Conservation (phyloP, 2,329 filamentous ascomycete species). For the Alternaria gansuensis region DNA sequence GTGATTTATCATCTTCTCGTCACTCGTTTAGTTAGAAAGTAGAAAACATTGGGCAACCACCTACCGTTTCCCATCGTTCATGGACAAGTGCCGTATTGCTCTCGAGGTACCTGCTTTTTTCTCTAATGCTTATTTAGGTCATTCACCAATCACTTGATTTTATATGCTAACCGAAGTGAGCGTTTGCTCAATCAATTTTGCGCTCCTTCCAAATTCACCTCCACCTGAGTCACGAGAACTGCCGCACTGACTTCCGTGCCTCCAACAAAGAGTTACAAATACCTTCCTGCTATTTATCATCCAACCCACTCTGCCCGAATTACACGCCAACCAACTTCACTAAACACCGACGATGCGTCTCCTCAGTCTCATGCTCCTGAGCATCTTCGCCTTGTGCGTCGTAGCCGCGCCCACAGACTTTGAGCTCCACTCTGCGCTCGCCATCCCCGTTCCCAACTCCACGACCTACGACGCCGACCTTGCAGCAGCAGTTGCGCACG, state of each 20-base stretch:
- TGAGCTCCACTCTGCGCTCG: background rate
- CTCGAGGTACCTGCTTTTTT: background rate
- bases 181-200: background rate
- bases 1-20: background rate
- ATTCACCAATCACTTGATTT: background rate
- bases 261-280: background rate
- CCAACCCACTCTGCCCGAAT: background rate
- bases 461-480: conserved; percentile 6
- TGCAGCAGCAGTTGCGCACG: background rate
- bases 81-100: background rate
- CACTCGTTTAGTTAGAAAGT: background rate
- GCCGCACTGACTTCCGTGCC: background rate
- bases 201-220: background rate
- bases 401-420: background rate
- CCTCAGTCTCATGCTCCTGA: background rate
- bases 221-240: background rate
- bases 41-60: background rate
- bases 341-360: background rate
- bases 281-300: background rate
- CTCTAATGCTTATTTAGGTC: background rate
- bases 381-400: conserved; percentile 2
- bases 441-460: background rate
- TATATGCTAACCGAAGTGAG: background rate
- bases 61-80: background rate
- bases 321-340: background rate